phyloP scores from a whole-genome alignment of 2,329 filamentous ascomycete species.

The Xylariaceae sp. region DNA sequence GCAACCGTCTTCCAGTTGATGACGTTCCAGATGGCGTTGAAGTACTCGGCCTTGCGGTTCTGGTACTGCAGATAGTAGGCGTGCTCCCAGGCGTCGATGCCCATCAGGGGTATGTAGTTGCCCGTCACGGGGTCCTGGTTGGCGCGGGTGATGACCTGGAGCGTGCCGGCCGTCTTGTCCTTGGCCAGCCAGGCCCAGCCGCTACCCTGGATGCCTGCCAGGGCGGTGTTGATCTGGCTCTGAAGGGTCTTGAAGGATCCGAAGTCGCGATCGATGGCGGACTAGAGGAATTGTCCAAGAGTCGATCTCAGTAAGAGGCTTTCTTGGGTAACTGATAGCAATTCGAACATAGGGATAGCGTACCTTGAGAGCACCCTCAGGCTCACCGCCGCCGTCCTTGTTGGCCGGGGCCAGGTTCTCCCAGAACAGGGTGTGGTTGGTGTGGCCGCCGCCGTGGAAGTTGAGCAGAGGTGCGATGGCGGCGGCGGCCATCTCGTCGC shows the following conservation, averaged over 20 bases:
- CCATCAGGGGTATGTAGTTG: constrained; percentile 47
- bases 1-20: constrained; percentile 58
- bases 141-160: constrained; percentile 57
- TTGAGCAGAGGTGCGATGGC: constrained; percentile 41
- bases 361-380: constrained; percentile 40
- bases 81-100: constrained; percentile 62
- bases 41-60: constrained; percentile 80
- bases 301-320: background rate
- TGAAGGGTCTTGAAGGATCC: constrained; percentile 49
- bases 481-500: constrained; percentile 36
- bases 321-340: background rate
- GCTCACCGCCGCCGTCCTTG: constrained; percentile 39
- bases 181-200: constrained; percentile 65
- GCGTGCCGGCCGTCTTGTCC: constrained; percentile 40
- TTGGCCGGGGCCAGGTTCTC: constrained; percentile 54
- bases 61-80: constrained; percentile 61
- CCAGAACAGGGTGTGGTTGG: constrained; percentile 65
- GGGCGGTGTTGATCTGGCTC: constrained; percentile 47
- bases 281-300: constrained; percentile 28
- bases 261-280: constrained; percentile 50
- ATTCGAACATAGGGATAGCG: background rate
- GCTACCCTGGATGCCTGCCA: constrained; percentile 58
- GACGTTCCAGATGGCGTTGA: constrained; percentile 73
- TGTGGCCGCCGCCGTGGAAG: constrained; percentile 63
- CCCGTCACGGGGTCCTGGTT: constrained; percentile 57